phyloP scores from a whole-genome alignment of 2,329 filamentous ascomycete species.

The Colletotrichum zoysiae region DNA sequence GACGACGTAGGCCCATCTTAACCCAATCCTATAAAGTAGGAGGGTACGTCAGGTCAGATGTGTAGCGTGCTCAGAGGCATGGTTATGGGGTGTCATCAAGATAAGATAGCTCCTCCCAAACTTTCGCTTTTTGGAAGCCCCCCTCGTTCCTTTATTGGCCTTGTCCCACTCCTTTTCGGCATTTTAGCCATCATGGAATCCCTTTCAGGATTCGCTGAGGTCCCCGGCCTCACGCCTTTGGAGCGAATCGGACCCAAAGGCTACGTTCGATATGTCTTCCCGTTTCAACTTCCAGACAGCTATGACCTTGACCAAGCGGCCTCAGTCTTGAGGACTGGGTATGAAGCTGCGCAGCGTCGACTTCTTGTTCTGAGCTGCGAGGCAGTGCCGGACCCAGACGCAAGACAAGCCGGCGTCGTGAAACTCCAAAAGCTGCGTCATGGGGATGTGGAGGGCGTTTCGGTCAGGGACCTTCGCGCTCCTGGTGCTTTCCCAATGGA shows the following conservation, averaged over 20 bases:
- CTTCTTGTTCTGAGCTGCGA: slow-evolving; percentile 50
- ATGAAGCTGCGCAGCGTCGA: slow-evolving; percentile 47
- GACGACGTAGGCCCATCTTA: no score
- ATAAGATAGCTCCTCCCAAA: no score
- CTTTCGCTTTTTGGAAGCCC: no score
- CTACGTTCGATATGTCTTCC: slow-evolving; percentile 46
- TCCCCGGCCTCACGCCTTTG: no score
- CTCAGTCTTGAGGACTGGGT: slow-evolving; percentile 47
- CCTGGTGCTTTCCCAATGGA: slow-evolving; percentile 44
- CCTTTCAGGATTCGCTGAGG: no score
- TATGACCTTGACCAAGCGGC: slow-evolving; percentile 48
- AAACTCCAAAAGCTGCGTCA: slow-evolving; percentile 48
- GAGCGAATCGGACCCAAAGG: slow-evolving; percentile 53
- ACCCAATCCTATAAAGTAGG: no score
- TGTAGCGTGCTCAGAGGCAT: no score
- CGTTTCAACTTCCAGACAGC: slow-evolving; percentile 49
- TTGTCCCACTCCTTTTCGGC: no score
- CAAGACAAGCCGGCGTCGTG: slow-evolving; percentile 49
- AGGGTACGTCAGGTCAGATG: no score
- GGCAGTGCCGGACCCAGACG: slow-evolving; percentile 48
- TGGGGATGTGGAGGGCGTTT: slow-evolving; percentile 45
- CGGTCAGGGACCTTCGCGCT: slow-evolving; percentile 46
- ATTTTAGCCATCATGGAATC: no score
- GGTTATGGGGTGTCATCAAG: no score
- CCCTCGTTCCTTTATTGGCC: no score